Conservation (phyloP, 129 eudicot species). For the Scalesia atractyloides region DNA sequence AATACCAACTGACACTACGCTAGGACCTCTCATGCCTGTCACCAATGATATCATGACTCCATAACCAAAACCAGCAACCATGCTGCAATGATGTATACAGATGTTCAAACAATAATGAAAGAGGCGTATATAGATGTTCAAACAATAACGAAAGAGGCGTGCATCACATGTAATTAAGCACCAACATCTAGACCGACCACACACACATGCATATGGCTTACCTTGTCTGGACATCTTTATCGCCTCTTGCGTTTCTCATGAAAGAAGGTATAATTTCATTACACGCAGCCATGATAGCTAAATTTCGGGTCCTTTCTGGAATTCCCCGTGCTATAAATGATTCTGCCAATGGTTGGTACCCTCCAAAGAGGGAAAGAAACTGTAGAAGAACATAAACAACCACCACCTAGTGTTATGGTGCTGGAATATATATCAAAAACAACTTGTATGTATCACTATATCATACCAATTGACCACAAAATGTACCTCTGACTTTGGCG, state of each 20-base stretch:
- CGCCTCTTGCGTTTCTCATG: not conserved
- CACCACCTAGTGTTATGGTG: too few species aligned
- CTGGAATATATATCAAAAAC: too few species aligned
- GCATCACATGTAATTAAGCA: not conserved
- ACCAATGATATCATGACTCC: conserved; percentile 4
- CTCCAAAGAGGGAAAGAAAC: not conserved
- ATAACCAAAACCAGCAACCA: not conserved
- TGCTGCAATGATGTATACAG: not conserved
- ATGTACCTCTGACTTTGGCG: too few species aligned
- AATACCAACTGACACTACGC: not conserved
- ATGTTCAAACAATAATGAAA: not conserved
- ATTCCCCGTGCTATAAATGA: not conserved
- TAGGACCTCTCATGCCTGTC: not conserved
- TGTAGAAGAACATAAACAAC: not conserved
- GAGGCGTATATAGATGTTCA: too few species aligned
- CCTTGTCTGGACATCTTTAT: not conserved
- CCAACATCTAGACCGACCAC: too few species aligned
- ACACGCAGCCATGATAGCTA: not conserved
- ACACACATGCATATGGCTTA: not conserved
- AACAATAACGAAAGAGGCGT: not conserved
- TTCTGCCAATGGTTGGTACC: not conserved
- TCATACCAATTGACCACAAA: too few species aligned
- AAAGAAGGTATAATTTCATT: not conserved
- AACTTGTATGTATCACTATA: too few species aligned
- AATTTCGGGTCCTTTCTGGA: not conserved